Evolutionary conservation across 2,329 filamentous ascomycete species (phyloP).

Genomic region (Arthrobotrys sinensis): DNA sequence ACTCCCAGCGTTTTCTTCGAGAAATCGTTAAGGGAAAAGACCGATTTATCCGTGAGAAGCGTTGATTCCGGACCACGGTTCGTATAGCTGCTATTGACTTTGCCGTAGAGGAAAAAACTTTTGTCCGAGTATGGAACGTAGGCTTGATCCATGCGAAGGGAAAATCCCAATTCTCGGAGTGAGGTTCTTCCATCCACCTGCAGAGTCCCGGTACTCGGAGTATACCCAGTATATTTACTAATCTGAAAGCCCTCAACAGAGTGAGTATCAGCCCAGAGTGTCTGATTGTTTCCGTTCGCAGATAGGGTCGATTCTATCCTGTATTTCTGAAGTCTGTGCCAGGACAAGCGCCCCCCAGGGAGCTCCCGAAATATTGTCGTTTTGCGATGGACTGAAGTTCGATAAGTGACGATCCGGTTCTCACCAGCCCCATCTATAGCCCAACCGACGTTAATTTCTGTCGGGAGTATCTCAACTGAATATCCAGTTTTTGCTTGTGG

Average conservation of each 20-base stretch:
- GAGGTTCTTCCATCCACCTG: background rate
- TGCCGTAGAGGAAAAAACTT: slow-evolving; percentile 51
- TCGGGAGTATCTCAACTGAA: slow-evolving; percentile 5
- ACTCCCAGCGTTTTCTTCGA: slow-evolving; percentile 32
- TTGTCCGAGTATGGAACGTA: slow-evolving; percentile 36
- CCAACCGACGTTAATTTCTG: slow-evolving; percentile 23
- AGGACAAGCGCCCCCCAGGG: background rate
- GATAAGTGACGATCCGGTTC: slow-evolving; percentile 19
- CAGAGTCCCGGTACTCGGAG: background rate
- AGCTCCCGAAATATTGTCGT: slow-evolving; percentile 8
- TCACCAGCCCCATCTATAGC: slow-evolving; percentile 23
- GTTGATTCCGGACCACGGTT: slow-evolving; percentile 36
- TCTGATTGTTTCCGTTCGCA: slow-evolving; percentile 54
- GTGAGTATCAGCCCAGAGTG: slow-evolving; percentile 33
- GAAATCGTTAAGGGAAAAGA: slow-evolving; percentile 22
- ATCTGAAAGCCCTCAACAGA: slow-evolving; percentile 14
- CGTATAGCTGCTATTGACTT: slow-evolving; percentile 41
- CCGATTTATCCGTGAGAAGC: slow-evolving; percentile 56
- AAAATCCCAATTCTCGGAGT: slow-evolving; percentile 24
- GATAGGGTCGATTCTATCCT: slow-evolving; percentile 33
- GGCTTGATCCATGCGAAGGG: slow-evolving; percentile 35
- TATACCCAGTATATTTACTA: background rate
- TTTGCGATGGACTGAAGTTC: slow-evolving; percentile 27
- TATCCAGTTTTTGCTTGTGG: slow-evolving; percentile 69
- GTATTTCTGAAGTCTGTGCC: slow-evolving; percentile 35